Conservation (phyloP, 2,329 filamentous ascomycete genomes). For the Mycosphaerella arachidis region DNA sequence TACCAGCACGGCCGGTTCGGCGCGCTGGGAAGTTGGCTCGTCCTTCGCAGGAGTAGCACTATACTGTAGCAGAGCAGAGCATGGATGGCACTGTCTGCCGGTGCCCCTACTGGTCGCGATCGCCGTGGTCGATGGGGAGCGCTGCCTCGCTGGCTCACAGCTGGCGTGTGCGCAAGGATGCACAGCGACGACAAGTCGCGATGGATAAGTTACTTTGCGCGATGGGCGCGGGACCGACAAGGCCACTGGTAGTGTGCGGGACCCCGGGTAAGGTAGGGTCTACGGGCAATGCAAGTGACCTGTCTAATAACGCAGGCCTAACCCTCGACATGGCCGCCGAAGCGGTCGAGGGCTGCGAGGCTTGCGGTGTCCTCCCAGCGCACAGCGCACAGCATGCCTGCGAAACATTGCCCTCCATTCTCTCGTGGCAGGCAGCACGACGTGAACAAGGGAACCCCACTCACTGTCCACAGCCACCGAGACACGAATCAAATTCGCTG, state of each 20-base stretch:
- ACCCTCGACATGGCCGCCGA: neutral
- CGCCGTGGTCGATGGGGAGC: neutral
- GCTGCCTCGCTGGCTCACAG: too few species aligned
- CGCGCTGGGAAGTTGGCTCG: constrained; percentile 4
- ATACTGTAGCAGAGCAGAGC: neutral
- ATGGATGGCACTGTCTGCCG: constrained; percentile 2
- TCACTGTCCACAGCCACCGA: neutral
- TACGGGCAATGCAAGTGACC: neutral
- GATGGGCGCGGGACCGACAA: neutral
- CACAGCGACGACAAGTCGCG: neutral
- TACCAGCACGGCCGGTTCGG: constrained; percentile 5
- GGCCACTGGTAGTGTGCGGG: neutral
- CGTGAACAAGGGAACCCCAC: constrained; percentile 6
- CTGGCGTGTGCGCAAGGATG: neutral
- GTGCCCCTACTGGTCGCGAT: constrained; percentile 5
- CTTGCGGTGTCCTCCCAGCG: too few species aligned
- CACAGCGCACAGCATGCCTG: neutral
- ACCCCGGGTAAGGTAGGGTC: too few species aligned
- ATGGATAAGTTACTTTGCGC: neutral
- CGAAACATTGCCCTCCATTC: neutral
- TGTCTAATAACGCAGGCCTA: neutral
- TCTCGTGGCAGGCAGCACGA: neutral
- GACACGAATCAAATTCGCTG: constrained; percentile 14
- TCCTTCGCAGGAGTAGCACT: constrained; percentile 1
- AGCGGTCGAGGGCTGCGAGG: neutral